phyloP scores from a whole-genome alignment of 2,329 filamentous ascomycete genomes.

The Alternaria brassicae region DNA sequence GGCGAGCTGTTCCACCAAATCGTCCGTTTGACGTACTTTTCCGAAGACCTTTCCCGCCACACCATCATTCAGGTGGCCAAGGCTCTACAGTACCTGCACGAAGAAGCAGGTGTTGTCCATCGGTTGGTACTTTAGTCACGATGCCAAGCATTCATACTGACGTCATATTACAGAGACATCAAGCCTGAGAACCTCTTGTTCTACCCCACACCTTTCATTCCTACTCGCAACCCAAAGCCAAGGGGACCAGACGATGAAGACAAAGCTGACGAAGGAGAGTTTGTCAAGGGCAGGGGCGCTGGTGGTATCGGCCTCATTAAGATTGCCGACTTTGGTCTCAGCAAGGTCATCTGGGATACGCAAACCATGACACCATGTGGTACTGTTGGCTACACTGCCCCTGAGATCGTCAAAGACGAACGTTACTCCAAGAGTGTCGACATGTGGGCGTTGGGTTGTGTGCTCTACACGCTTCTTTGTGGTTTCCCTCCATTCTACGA shows the following conservation, averaged over 20 bases:
- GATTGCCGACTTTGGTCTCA: constrained; percentile 96
- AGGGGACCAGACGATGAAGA: constrained; percentile 90
- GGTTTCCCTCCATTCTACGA: constrained; percentile 99
- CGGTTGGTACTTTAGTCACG: constrained; percentile 67
- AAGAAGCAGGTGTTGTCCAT: constrained; percentile 94
- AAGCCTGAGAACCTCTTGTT: constrained; percentile 98
- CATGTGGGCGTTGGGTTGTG: constrained; percentile 98
- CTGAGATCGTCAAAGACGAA: constrained; percentile 98
- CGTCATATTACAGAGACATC: constrained; percentile 74
- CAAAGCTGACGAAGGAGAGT: constrained; percentile 96
- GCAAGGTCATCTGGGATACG: constrained; percentile 97
- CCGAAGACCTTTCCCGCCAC: constrained; percentile 91
- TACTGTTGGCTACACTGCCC: constrained; percentile 96
- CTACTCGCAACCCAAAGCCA: constrained; percentile 80
- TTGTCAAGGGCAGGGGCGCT: constrained; percentile 77
- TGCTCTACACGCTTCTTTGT: constrained; percentile 94
- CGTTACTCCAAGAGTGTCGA: constrained; percentile 98
- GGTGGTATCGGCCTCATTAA: constrained; percentile 96
- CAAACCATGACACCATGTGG: constrained; percentile 99
- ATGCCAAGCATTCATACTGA: constrained; percentile 40
- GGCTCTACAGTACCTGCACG: constrained; percentile 90
- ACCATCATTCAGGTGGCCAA: constrained; percentile 96
- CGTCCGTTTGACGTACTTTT: constrained; percentile 97
- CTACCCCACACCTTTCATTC: constrained; percentile 81
- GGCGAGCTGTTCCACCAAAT: constrained; percentile 99